Conservation (phyloP, 2,329 filamentous ascomycete genomes). For the Botrytis fabae region DNA sequence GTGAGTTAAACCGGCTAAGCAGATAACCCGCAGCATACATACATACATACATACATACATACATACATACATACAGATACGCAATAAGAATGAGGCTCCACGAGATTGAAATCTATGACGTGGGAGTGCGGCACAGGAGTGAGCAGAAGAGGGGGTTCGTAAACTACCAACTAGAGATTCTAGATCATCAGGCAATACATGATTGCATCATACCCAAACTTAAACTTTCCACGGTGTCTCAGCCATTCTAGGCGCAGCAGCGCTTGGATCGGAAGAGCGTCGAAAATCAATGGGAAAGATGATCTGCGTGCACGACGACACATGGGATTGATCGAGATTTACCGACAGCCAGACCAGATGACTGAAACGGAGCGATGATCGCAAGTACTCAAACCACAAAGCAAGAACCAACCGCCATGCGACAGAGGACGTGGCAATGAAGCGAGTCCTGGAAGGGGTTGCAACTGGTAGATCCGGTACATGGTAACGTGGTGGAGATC, state of each 20-base stretch:
- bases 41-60: neutral
- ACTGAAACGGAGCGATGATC: neutral
- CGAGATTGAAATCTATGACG: neutral
- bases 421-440: neutral
- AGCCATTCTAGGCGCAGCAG: neutral
- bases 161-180: neutral
- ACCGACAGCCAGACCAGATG: neutral
- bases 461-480: neutral
- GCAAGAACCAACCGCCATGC: neutral
- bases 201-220: neutral
- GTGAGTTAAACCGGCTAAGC: neutral
- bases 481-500: neutral
- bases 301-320: neutral
- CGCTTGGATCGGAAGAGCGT: neutral
- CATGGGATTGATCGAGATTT: neutral
- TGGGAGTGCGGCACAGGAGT: neutral
- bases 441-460: neutral
- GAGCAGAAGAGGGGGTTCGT: neutral
- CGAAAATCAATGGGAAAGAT: neutral
- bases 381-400: too few relatives aligned
- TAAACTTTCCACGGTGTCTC: neutral
- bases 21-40: neutral
- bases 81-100: neutral
- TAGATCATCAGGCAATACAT: neutral
- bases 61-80: neutral